These are phyloP conservation scores for Plantago elongata DNA, from an alignment of 257 asterid species.

Conservation along the genomic window DNA sequence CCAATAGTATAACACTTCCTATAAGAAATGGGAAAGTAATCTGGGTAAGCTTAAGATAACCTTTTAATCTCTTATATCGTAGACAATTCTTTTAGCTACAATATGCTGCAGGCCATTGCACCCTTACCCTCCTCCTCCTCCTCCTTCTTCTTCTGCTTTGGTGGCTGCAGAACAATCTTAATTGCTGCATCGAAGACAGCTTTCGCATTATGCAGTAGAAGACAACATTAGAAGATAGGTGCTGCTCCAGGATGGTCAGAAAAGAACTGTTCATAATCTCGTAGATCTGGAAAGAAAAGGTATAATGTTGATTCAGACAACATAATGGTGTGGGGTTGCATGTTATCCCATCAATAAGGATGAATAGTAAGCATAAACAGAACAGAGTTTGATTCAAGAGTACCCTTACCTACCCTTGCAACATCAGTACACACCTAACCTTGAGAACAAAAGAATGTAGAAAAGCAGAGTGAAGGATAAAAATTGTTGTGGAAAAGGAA, in stretches of 20 bases:
- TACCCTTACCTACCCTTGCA: no score
- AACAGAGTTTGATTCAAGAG: no score
- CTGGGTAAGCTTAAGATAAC: background rate
- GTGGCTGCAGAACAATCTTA: slow-evolving; percentile 55
- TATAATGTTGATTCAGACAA: slow-evolving; percentile 7
- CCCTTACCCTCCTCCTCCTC: no score
- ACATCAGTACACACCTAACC: no score
- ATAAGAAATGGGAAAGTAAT: no score
- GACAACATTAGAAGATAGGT: slow-evolving; percentile 23
- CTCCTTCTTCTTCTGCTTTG: slow-evolving; percentile 45
- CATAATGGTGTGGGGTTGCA: no score
- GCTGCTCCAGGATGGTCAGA: slow-evolving; percentile 55
- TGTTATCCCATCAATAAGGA: no score
- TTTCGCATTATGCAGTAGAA: slow-evolving; percentile 45
- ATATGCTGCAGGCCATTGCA: slow-evolving; percentile 54
- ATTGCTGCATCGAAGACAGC: slow-evolving; percentile 54
- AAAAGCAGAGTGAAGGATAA: no score
- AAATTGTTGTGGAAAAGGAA: no score
- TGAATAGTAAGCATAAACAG: no score
- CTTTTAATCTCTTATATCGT: slow-evolving; percentile 7
- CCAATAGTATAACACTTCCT: no score
- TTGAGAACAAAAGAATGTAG: no score
- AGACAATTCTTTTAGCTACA: slow-evolving; percentile 32
- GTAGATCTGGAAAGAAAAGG: slow-evolving; percentile 40
- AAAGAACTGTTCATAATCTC: slow-evolving; percentile 55